Evolutionary conservation across 2,329 filamentous ascomycete genomes (phyloP), one percentile per base, ranked within the genome.

Genomic region (Colletotrichum sp.): DNA sequence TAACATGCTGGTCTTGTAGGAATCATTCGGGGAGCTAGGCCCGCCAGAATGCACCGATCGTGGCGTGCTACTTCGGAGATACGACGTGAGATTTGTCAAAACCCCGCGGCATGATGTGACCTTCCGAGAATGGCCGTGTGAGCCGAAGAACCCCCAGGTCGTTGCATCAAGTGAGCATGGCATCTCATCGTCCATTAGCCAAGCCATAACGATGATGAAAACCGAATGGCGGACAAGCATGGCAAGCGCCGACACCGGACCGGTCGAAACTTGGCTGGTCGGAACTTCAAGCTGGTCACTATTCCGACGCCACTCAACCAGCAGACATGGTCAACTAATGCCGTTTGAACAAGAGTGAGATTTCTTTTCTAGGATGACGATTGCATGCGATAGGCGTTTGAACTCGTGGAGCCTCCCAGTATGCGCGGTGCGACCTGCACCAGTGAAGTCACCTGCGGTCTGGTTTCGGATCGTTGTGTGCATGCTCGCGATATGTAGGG

Each of bases 71-170:
- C 3, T 52, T 52, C 44, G 44, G 44, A 52, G n/a, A 52, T 52
- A 13, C 44, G 10, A 52, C 44, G n/a, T 52, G 2, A 52, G 44
- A 21, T 52, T 52, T 52, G 44, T 52, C 44, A 52, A 21, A 21
- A 7, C n/a, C 44, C 44, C 44, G 44, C 44, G n/a, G 12, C n/a
- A 52, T 21, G 44, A 52, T 52, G 44, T 52, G 44, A 52, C 44
- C 44, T 52, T 52, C 44, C 44, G n/a, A 52, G 44, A 52, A 52
- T 52, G 44, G 44, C 44, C 44, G 44, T 13, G 44, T 52, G 44
- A 21, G 44, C 44, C 44, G 44, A 52, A 12, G 18, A 39, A 2
- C 39, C 39, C 39, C 18, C 5, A 44, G 44, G 44, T 21, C 10
- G 7, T 52, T 52, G 44, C 44, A 52, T 21, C n/a, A 21, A 52